Evolutionary conservation across 1,284 basidiomycete species (phyloP).

Genomic region (Rhodofomes roseus): DNA sequence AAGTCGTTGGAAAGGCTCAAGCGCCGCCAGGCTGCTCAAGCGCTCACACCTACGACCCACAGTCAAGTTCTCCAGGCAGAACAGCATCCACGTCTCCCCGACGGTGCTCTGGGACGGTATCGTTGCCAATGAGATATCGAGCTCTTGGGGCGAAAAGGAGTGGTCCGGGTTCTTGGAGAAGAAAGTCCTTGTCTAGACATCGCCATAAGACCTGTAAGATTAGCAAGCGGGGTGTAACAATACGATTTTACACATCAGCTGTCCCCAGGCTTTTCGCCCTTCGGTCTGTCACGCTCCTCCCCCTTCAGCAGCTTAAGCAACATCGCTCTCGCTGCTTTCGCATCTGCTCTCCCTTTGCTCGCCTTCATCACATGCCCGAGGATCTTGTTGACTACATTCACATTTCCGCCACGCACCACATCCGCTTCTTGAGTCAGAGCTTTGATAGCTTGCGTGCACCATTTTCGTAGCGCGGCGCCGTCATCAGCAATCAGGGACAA

Average conservation of each 20-base stretch:
- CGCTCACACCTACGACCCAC: background rate
- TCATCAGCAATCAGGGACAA: slow-evolving; percentile 43
- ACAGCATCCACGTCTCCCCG: slow-evolving; percentile 89
- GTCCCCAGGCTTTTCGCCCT: background rate
- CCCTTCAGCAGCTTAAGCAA: slow-evolving; percentile 41
- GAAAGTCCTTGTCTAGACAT: slow-evolving; percentile 43
- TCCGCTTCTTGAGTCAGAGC: slow-evolving; percentile 70
- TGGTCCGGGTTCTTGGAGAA: slow-evolving; percentile 81
- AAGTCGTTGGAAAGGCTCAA: slow-evolving; percentile 18
- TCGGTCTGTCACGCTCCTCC: no score
- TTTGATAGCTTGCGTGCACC: slow-evolving; percentile 64
- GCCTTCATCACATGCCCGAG: slow-evolving; percentile 89
- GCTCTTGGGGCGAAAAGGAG: slow-evolving; percentile 79
- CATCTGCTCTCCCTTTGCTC: slow-evolving; percentile 78
- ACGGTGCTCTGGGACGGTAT: slow-evolving; percentile 87
- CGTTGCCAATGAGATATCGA: slow-evolving; percentile 74
- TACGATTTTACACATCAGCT: background rate
- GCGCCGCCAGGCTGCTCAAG: background rate
- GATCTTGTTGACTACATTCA: slow-evolving; percentile 83
- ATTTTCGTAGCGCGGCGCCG: slow-evolving; percentile 37
- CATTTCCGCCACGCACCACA: slow-evolving; percentile 69
- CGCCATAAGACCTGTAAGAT: background rate
- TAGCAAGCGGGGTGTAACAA: background rate
- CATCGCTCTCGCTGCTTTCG: slow-evolving; percentile 41
- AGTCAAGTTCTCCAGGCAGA: slow-evolving; percentile 91